Evolutionary conservation across 2,329 filamentous ascomycete genomes (phyloP).

Genomic region (Fusarium neocosmosporiellum): DNA sequence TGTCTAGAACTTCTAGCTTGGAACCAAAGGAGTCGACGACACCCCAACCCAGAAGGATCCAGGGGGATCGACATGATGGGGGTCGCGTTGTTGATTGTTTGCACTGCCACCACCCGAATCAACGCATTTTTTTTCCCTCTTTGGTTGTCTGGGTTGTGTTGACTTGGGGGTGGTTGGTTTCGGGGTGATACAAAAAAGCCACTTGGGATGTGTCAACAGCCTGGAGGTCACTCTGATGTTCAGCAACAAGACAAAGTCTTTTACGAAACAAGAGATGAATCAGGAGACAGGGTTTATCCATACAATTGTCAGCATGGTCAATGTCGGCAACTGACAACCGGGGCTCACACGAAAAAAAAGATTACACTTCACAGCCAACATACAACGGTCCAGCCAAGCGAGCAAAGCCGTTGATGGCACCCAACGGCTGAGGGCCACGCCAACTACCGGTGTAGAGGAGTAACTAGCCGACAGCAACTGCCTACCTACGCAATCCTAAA

Average conservation of each 20-base stretch:
- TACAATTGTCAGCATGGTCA: not conserved
- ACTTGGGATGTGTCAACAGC: not conserved
- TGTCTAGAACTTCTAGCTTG: slow-evolving; percentile 32
- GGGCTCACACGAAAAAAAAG: not conserved
- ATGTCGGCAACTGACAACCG: not conserved
- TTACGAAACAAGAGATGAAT: not conserved
- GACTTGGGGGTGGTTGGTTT: not conserved
- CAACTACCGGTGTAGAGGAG: not conserved
- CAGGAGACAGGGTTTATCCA: not conserved
- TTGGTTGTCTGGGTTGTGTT: not conserved
- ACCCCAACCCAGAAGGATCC: not conserved
- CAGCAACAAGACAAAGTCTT: not conserved
- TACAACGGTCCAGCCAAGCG: not conserved
- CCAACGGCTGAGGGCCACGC: not conserved
- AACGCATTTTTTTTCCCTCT: not conserved
- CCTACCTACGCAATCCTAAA: not conserved
- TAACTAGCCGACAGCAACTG: not conserved
- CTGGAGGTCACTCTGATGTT: not conserved
- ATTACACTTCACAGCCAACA: not conserved
- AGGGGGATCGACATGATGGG: slow-evolving; percentile 18
- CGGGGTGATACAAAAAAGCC: not conserved
- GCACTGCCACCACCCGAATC: not conserved
- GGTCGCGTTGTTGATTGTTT: not conserved
- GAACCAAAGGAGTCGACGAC: not conserved
- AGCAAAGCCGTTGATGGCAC: not conserved